phyloP scores from a whole-genome alignment of 257 asterid species.

The Solanum boliviense region DNA sequence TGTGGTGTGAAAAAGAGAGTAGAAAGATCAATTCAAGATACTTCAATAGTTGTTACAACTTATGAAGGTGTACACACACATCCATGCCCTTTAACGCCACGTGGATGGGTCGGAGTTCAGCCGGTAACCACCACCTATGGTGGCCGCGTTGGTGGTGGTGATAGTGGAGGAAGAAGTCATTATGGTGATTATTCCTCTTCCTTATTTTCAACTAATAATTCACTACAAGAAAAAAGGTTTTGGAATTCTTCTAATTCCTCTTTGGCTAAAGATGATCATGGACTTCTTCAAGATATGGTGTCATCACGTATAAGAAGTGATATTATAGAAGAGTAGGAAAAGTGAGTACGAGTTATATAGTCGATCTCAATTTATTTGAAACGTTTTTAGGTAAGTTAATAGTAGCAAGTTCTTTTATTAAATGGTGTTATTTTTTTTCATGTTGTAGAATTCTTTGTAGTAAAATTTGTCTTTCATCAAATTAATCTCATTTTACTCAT shows the following conservation, averaged over 20 bases:
- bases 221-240: conserved; percentile 24
- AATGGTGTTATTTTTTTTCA: not conserved
- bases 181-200: conserved; percentile 2
- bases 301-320: conserved; percentile 21
- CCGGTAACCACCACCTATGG: conserved; percentile 22
- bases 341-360: not conserved
- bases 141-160: not conserved
- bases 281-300: conserved; percentile 76
- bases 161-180: not conserved
- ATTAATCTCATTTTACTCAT: not conserved
- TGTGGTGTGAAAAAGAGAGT: conserved; percentile 92
- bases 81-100: conserved; percentile 37
- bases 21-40: conserved; percentile 68
- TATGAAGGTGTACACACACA: conserved; percentile 86
- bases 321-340: conserved; percentile 6
- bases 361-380: not conserved
- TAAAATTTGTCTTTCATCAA: not conserved
- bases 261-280: conserved; percentile 35
- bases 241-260: conserved; percentile 25
- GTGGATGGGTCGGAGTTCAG: conserved; percentile 32
- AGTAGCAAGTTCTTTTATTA: not conserved
- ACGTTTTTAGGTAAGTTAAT: not conserved
- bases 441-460: not conserved
- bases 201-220: conserved; percentile 2
- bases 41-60: conserved; percentile 71